phyloP scores from a whole-genome alignment of 345 rosid genomes.

The Populus davidiana region DNA sequence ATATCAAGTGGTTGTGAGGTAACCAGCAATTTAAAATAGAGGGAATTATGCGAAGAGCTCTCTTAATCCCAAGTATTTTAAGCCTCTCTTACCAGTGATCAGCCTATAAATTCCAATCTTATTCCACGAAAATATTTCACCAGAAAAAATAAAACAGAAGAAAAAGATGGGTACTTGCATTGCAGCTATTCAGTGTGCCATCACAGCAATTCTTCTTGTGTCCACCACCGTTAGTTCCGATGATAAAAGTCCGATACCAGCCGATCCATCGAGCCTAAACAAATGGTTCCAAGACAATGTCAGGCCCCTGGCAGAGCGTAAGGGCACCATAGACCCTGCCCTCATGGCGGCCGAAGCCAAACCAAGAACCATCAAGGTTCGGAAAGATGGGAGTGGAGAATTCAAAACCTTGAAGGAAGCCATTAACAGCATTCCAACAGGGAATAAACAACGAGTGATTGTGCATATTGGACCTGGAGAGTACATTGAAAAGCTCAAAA shows the following conservation, averaged over 20 bases:
- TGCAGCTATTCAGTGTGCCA: background rate
- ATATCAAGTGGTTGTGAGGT: too few relatives aligned
- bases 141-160: background rate
- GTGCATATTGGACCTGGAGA: constrained; percentile 47
- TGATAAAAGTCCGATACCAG: constrained; percentile 38
- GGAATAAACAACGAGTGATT: constrained; percentile 50
- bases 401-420: constrained; percentile 53
- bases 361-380: constrained; percentile 37
- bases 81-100: background rate
- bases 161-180: background rate
- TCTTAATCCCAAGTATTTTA: background rate
- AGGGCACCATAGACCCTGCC: constrained; percentile 40
- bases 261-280: constrained; percentile 16
- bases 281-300: constrained; percentile 45
- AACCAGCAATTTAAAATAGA: background rate
- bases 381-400: constrained; percentile 44
- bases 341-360: constrained; percentile 44
- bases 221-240: constrained; percentile 9
- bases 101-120: background rate
- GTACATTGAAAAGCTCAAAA: constrained; percentile 51
- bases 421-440: constrained; percentile 37
- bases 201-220: background rate
- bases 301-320: constrained; percentile 28
- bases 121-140: background rate
- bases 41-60: background rate